Evolutionary conservation across 345 rosid species (phyloP).

Genomic region (Mangifera indica): DNA sequence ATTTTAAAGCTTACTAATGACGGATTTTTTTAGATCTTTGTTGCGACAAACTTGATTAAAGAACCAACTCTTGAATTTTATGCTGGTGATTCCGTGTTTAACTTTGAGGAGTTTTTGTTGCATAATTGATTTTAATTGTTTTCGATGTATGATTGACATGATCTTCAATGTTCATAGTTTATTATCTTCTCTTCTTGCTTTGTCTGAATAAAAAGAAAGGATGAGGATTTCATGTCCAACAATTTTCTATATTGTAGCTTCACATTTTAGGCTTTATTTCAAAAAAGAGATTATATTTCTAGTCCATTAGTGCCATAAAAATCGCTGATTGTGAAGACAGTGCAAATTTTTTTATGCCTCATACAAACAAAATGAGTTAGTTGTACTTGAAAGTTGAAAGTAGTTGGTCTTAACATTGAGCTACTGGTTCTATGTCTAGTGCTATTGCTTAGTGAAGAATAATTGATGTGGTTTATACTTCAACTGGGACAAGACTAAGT

Average conservation of each 20-base stretch:
- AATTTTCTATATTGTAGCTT: neutral
- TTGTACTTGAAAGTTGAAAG: too few species aligned
- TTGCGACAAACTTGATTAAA: neutral
- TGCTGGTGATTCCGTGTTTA: too few species aligned
- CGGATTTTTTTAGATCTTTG: neutral
- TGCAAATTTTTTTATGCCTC: neutral
- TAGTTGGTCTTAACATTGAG: neutral
- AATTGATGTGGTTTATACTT: neutral
- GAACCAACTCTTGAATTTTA: neutral
- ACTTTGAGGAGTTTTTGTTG: too few species aligned
- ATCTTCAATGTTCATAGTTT: neutral
- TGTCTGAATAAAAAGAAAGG: neutral
- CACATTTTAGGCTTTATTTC: neutral
- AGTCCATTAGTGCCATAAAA: neutral
- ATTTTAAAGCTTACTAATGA: neutral
- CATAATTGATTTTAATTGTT: neutral
- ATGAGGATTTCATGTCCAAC: neutral
- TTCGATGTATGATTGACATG: neutral
- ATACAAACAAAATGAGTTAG: slow-evolving; percentile 1
- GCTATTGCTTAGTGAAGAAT: neutral
- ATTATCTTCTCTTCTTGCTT: neutral
- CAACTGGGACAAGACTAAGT: neutral
- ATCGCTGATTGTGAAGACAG: neutral
- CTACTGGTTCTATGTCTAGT: neutral
- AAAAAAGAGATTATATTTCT: neutral